These are phyloP conservation scores for Coemansia sp. DNA, from an alignment of 192 early-diverging fungal genomes.

Conservation along the genomic window DNA sequence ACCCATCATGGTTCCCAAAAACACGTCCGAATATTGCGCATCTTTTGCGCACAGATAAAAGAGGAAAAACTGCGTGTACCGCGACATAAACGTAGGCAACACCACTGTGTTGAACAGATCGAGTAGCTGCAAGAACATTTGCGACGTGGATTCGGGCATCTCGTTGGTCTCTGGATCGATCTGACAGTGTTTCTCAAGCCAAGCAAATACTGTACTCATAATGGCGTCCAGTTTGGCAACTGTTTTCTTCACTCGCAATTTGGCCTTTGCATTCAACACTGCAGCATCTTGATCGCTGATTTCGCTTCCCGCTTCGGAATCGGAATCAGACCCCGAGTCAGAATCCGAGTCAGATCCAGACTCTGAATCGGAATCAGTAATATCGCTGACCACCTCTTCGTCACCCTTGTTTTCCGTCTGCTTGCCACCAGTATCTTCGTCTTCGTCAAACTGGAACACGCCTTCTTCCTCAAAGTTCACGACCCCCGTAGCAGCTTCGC, in stretches of 20 bases:
- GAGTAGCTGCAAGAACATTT: conserved; percentile 69
- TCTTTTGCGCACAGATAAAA: conserved; percentile 78
- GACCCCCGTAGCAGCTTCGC: conserved; percentile 20
- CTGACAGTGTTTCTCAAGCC: conserved; percentile 51
- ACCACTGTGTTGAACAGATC: conserved; percentile 78
- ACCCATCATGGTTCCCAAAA: conserved; percentile 72
- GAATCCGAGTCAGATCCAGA: conserved; percentile 36
- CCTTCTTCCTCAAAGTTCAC: conserved; percentile 14
- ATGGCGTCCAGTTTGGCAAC: conserved; percentile 74
- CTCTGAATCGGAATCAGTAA: conserved; percentile 10
- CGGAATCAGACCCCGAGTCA: conserved; percentile 37
- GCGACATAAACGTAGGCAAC: conserved; percentile 83
- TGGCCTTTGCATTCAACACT: conserved; percentile 13
- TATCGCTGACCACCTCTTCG: conserved; percentile 7
- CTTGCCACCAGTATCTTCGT: conserved; percentile 23
- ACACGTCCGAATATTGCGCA: conserved; percentile 70
- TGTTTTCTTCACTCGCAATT: conserved; percentile 53
- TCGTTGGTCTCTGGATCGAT: conserved; percentile 25
- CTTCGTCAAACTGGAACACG: conserved; percentile 62
- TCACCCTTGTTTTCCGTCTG: conserved; percentile 26
- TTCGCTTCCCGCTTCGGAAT: conserved; percentile 12
- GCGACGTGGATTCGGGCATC: conserved; percentile 38
- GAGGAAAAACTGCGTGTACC: conserved; percentile 89
- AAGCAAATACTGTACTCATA: conserved; percentile 65
- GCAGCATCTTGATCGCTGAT: conserved; percentile 15